These are phyloP conservation scores for Silene conica DNA, from an alignment of 148 eudicot genomes.

Conservation along the genomic window DNA sequence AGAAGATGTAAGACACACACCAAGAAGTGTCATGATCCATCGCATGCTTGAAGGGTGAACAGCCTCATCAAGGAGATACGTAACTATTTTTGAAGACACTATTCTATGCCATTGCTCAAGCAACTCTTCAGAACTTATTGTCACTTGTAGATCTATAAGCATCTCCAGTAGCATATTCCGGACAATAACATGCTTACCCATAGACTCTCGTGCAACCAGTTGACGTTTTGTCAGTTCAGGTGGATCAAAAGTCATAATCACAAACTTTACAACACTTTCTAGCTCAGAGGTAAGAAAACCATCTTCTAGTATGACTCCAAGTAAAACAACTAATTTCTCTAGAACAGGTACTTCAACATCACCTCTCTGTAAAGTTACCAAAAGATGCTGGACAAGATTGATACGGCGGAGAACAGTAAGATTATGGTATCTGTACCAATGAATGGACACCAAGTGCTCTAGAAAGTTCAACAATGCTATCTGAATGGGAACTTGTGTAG, in stretches of 20 bases:
- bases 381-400: slow-evolving; percentile 90
- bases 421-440: slow-evolving; percentile 97
- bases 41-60: slow-evolving; percentile 99
- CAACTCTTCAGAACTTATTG: slow-evolving; percentile 78
- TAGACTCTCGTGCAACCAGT: slow-evolving; percentile 65
- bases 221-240: slow-evolving; percentile 59
- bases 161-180: slow-evolving; percentile 99
- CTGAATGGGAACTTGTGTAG: slow-evolving; percentile 83
- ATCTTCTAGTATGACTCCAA: slow-evolving; percentile 95
- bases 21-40: slow-evolving; percentile 99
- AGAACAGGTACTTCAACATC: slow-evolving; percentile 97
- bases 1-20: slow-evolving; percentile 93
- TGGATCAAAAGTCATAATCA: slow-evolving; percentile 97
- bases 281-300: slow-evolving; percentile 90
- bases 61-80: slow-evolving; percentile 91
- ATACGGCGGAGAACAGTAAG: slow-evolving; percentile 89
- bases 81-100: slow-evolving; percentile 81
- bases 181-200: slow-evolving; percentile 99
- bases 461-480: slow-evolving; percentile 89
- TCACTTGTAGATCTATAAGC: slow-evolving; percentile 94
- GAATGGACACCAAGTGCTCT: slow-evolving; percentile 96
- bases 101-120: slow-evolving; percentile 98
- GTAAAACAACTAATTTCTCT: slow-evolving; percentile 89
- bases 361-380: slow-evolving; percentile 94
- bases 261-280: slow-evolving; percentile 92